Evolutionary conservation across 148 eudicot species (phyloP).

Genomic region (Amaranthus palmeri): DNA sequence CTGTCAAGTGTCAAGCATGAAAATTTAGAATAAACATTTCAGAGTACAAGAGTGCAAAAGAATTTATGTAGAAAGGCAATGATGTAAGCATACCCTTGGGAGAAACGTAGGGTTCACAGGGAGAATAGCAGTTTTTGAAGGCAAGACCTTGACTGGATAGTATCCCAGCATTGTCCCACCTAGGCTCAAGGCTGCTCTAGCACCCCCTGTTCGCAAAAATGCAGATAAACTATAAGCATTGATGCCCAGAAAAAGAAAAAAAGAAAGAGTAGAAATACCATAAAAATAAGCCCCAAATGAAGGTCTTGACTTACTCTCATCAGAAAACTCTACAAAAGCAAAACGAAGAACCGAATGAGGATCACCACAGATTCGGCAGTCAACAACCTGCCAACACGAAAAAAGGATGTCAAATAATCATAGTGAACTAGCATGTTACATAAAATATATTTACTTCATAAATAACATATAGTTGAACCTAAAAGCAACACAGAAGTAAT

Average conservation of each 20-base stretch:
- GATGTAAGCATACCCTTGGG: constrained; percentile 62
- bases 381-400: constrained; percentile 59
- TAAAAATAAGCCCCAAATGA: not conserved
- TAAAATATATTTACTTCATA: not conserved
- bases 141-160: constrained; percentile 79
- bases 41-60: not conserved
- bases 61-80: not conserved
- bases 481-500: not conserved
- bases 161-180: constrained; percentile 81
- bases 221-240: constrained; percentile 14
- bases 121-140: constrained; percentile 96
- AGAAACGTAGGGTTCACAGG: constrained; percentile 97
- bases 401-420: not conserved
- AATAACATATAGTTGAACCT: not conserved
- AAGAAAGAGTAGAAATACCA: not conserved
- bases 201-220: constrained; percentile 53
- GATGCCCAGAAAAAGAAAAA: not conserved
- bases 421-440: not conserved
- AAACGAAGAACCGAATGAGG: constrained; percentile 95
- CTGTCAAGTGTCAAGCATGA: constrained; percentile 26
- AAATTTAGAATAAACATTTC: not conserved
- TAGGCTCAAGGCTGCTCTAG: constrained; percentile 69
- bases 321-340: constrained; percentile 93
- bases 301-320: constrained; percentile 56
- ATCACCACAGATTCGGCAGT: constrained; percentile 94